These are phyloP conservation scores for Hortaea werneckii DNA, from an alignment of 2,329 filamentous ascomycete genomes.

Conservation along the genomic window DNA sequence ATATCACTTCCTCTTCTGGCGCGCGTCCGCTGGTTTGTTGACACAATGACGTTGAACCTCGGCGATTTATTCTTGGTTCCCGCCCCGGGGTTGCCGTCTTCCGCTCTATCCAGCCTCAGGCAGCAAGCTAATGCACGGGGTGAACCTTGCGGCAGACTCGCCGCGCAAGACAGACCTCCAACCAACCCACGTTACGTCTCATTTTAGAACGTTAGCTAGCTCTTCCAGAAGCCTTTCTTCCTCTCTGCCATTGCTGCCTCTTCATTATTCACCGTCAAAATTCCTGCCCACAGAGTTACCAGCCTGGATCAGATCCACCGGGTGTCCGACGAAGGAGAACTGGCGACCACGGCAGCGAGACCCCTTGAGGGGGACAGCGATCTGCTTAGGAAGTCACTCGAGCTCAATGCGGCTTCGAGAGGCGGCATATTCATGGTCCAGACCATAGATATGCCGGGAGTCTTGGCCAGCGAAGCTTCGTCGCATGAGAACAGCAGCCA, in stretches of 20 bases:
- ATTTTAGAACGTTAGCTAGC: too few species aligned
- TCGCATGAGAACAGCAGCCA: slow-evolving; percentile 12
- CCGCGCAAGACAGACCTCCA: not conserved
- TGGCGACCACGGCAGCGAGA: slow-evolving; percentile 17
- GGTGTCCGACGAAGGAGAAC: slow-evolving; percentile 1
- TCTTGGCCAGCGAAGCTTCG: slow-evolving; percentile 14
- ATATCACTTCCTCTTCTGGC: not conserved
- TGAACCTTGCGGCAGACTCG: not conserved
- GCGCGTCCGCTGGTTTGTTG: not conserved
- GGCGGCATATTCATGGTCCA: slow-evolving; percentile 33
- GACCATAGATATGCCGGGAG: slow-evolving; percentile 42
- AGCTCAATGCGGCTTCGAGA: slow-evolving; percentile 20
- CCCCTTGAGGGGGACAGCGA: slow-evolving; percentile 19
- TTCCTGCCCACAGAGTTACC: too few species aligned
- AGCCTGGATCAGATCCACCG: too few species aligned
- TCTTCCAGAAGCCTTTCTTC: too few species aligned
- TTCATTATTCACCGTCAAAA: too few species aligned
- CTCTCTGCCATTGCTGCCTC: too few species aligned
- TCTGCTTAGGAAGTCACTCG: slow-evolving; percentile 20
- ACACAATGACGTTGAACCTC: not conserved
- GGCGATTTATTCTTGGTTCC: not conserved
- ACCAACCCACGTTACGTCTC: too few species aligned
- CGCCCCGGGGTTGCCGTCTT: too few species aligned
- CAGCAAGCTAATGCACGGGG: not conserved
- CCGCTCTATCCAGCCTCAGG: too few species aligned